Evolutionary conservation across 352 stramenopile genomes (phyloP), one percentile per base, ranked within the genome.

Genomic region (Poterioochromonas sp.): DNA sequence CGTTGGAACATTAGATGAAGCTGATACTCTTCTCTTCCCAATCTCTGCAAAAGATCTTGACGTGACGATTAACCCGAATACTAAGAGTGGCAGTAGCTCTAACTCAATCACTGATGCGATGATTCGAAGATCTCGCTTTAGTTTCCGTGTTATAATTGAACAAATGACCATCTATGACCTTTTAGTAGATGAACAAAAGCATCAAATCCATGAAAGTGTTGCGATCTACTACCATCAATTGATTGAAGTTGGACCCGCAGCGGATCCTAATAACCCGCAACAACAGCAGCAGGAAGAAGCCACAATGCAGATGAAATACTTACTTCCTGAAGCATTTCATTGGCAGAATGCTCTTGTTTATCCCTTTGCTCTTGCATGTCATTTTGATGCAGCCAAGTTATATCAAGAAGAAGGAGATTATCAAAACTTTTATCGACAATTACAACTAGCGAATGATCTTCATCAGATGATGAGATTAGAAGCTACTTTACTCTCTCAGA

Each of bases 141-240:
- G 39, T 5, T 76, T 76, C 40, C 22, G 34, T 18, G 39, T 76
- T 8, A 26, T 76, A 29, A 5, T 76, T 5, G 69, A 76, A 29
- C 43, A 63, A 43, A n/a, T 63, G 8, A 76, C 69, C 3, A 53
- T 76, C 11, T 76, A 76, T 43, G 29, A 76, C 39, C 39, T 76
- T 5, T n/a, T 76, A 40, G 12, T 76, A 29, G 40, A 60, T 43
- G 69, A 76, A 3, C 39, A 76, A 43, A 65, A 64, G 37, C 8
- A 65, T 12, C 22, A 58, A 26, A 37, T 76, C 8, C 69, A 76
- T 29, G 40, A 76, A 40, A 5, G 40, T 26, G 39, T 76, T 26
- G 69, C 69, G 39, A 44, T 3, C 40, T 76, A 32, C 32, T 54
- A 37, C 39, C 11, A 53, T 5, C 8, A 41, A 41, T 18, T 18